Conservation (phyloP, 106 monocot species). For the Ottelia alismoides region DNA sequence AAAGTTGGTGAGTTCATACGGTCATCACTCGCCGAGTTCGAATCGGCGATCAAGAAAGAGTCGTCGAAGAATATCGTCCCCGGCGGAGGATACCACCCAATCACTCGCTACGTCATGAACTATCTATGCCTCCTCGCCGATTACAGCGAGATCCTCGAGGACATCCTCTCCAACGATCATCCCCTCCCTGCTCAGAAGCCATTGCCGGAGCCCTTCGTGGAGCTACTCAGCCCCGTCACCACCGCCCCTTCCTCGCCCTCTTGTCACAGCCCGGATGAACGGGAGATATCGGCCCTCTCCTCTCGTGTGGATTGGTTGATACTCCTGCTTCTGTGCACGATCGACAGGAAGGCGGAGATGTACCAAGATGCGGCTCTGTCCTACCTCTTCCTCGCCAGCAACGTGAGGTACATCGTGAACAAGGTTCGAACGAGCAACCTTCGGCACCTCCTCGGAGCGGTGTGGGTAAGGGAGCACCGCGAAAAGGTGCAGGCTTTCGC, state of each 20-base stretch:
- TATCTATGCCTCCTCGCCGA: slow-evolving; percentile 42
- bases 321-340: slow-evolving; percentile 36
- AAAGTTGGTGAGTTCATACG: slow-evolving; percentile 23
- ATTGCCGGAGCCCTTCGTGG: background rate
- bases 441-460: slow-evolving; percentile 11
- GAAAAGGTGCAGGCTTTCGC: slow-evolving; percentile 17
- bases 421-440: slow-evolving; percentile 29
- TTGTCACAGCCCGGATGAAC: background rate
- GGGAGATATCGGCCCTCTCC: background rate
- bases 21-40: slow-evolving; percentile 30
- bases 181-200: slow-evolving; percentile 3
- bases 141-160: slow-evolving; percentile 21
- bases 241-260: background rate
- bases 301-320: slow-evolving; percentile 26
- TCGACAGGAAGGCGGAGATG: slow-evolving; percentile 29
- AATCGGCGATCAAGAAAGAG: slow-evolving; percentile 41
- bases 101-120: slow-evolving; percentile 52
- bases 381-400: slow-evolving; percentile 54
- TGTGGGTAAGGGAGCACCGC: slow-evolving; percentile 21
- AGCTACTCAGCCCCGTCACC: slow-evolving; percentile 3
- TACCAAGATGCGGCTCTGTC: slow-evolving; percentile 24
- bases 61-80: slow-evolving; percentile 17
- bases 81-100: slow-evolving; percentile 34
- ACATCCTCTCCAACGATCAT: slow-evolving; percentile 26
- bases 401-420: slow-evolving; percentile 33